Conservation (phyloP, 768 basidiomycete species). For the Boletus reticuloceps region DNA sequence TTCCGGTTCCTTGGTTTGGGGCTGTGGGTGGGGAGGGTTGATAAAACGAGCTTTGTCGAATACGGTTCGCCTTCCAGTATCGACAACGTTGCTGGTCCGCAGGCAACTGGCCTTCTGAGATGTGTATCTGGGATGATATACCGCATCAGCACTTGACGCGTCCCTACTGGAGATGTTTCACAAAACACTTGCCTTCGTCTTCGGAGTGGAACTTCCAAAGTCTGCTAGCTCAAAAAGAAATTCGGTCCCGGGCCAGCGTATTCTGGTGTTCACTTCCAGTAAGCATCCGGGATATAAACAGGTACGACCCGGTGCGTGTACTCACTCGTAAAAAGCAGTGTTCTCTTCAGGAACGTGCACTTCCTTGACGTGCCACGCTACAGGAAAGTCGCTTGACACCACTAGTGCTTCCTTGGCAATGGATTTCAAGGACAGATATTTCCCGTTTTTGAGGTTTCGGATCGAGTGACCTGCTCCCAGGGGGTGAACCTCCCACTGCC, state of each 20-base stretch:
- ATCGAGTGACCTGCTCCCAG: slow-evolving; percentile 30
- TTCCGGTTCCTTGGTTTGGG: slow-evolving; percentile 9
- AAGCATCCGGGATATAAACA: not conserved
- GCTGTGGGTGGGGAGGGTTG: slow-evolving; percentile 17
- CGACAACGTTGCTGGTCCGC: slow-evolving; percentile 27
- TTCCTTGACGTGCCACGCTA: slow-evolving; percentile 27
- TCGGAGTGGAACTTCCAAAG: slow-evolving; percentile 24
- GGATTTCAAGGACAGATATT: slow-evolving; percentile 27
- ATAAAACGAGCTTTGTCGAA: slow-evolving; percentile 29
- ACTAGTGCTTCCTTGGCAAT: slow-evolving; percentile 24
- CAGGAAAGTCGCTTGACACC: slow-evolving; percentile 27
- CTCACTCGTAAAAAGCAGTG: slow-evolving; percentile 28
- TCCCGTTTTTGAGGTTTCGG: slow-evolving; percentile 31
- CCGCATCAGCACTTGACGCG: not conserved
- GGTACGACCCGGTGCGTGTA: not conserved
- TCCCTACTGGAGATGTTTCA: not conserved
- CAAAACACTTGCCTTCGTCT: slow-evolving; percentile 25
- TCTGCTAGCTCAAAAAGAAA: slow-evolving; percentile 27
- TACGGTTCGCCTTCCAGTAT: slow-evolving; percentile 30
- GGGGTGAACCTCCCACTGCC: slow-evolving; percentile 29
- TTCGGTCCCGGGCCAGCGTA: slow-evolving; percentile 29
- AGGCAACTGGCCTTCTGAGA: slow-evolving; percentile 23
- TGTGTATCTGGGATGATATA: slow-evolving; percentile 14
- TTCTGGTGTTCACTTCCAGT: slow-evolving; percentile 13
- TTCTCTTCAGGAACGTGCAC: slow-evolving; percentile 27